Conservation (phyloP, 768 basidiomycete species). For the Suillus fuscotomentosus region DNA sequence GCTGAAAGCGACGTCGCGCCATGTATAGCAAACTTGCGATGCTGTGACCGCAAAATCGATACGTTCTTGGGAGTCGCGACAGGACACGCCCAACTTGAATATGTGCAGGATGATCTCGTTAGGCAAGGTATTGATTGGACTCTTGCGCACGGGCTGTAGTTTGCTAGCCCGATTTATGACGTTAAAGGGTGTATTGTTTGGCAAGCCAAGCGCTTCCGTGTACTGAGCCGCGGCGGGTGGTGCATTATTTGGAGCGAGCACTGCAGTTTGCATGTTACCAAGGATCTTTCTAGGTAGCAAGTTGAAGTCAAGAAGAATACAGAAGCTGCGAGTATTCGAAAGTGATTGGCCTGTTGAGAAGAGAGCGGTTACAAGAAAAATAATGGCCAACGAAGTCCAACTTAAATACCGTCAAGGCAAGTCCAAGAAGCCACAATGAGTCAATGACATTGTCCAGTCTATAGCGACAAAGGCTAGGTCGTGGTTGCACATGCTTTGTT, state of each 20-base stretch:
- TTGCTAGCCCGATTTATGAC: not conserved
- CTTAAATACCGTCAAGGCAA: not conserved
- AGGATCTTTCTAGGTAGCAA: not conserved
- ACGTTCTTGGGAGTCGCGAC: not conserved
- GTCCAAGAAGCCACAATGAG: not conserved
- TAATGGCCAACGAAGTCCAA: not conserved
- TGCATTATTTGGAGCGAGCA: not conserved
- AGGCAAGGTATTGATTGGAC: constrained; percentile 1
- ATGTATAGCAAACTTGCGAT: constrained; percentile 42
- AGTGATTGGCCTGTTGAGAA: not conserved
- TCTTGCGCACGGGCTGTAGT: not conserved
- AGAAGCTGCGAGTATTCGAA: not conserved
- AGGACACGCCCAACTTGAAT: constrained; percentile 4
- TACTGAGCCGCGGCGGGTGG: not conserved
- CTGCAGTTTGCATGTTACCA: not conserved
- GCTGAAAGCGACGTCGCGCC: constrained; percentile 37
- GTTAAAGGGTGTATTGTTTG: not conserved
- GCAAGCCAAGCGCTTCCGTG: not conserved
- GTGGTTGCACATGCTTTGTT: not conserved
- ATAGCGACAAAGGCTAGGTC: not conserved
- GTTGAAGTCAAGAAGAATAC: not conserved
- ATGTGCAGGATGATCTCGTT: constrained; percentile 8
- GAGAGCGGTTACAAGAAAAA: not conserved
- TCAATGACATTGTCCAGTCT: not conserved
- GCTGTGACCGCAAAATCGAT: constrained; percentile 25